Base-by-base conservation (phyloP, 108 stramenopile genomes). In the Nitzschia putrida region DNA sequence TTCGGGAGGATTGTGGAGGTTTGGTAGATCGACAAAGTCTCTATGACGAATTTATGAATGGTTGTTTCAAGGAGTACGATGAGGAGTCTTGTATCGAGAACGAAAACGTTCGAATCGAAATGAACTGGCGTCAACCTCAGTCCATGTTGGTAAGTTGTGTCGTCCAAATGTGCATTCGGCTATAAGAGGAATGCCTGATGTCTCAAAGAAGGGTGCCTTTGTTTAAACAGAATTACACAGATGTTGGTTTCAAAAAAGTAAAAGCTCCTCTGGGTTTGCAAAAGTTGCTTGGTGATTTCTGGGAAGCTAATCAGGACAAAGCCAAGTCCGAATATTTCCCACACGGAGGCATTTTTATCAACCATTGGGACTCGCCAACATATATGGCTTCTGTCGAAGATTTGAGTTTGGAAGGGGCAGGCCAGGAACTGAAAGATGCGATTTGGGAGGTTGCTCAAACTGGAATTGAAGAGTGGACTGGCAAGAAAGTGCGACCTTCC, bases 401-500 rank as follows among this genome's bases (percentile, higher is more conserved):
- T 41, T 60, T 58, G 24, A 74, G 63, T 23, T 64, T 87, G n/a
- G 65, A 78, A 12, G 88, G 92, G 21, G 92, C 83, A n/a, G 92
- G 92, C 14, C 44, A 77, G 26, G 50, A 65, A 6, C 51, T 94
- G 10, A 89, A 91, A 38, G 54, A 80, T 0, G 76, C 78, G 47
- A 85, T 94, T 51, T 94, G 90, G 90, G 80, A 89, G 34, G 89
- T 81, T 21, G 86, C 90, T 39, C 56, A 72, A 63, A 77, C 86
- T n/a, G 68, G 78, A 26, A 69, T 96, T 38, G 92, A 95, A 52
- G 88, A 92, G 56, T 97, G 97, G 97, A 90, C 94, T 0, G 92
- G 94, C 7, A 76, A 81, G 73, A 84, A 91, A 54, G 77, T 95
- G 6, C 72, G 81, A 34, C 89, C 91, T 22, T 85, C 85, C 12